Evolutionary conservation across 176 grass and related monocot genomes (phyloP).

Genomic region (Poa pratensis): DNA sequence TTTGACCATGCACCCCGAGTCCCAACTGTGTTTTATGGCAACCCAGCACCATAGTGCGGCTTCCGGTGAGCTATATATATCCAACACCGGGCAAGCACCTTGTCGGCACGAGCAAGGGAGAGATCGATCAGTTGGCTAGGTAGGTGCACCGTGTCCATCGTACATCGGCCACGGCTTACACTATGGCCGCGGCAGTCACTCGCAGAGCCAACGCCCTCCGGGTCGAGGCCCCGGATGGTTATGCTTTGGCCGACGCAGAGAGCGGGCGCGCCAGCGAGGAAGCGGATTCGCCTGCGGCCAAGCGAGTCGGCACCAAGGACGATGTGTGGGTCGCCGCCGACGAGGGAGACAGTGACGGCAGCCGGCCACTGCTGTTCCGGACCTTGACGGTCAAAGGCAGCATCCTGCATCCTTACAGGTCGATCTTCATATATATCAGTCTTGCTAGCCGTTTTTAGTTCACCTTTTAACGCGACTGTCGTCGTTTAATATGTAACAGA

Average conservation of each 20-base stretch:
- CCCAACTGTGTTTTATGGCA: too few relatives aligned
- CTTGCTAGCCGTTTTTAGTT: not conserved
- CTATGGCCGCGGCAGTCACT: conserved; percentile 34
- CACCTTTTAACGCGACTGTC: not conserved
- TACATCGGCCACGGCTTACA: not conserved
- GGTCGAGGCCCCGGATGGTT: not conserved
- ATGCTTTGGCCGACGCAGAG: not conserved
- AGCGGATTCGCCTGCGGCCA: conserved; percentile 14
- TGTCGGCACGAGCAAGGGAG: not conserved
- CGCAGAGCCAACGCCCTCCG: conserved; percentile 40
- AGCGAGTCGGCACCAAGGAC: conserved; percentile 23
- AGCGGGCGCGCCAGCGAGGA: not conserved
- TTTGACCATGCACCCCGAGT: conserved; percentile 24
- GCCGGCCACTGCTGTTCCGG: conserved; percentile 43
- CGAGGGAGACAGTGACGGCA: not conserved
- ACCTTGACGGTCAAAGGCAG: conserved; percentile 55
- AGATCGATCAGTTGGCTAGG: not conserved
- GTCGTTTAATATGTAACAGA: not conserved
- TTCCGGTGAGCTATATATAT: conserved; percentile 5
- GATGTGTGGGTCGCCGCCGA: conserved; percentile 49
- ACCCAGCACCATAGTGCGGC: too few relatives aligned
- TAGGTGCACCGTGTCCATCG: not conserved
- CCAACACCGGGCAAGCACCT: not conserved
- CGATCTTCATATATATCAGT: not conserved
- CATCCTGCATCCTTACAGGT: conserved; percentile 61